Conservation (phyloP, 2,329 filamentous ascomycete species). For the Aspergillus quadrilineatus region DNA sequence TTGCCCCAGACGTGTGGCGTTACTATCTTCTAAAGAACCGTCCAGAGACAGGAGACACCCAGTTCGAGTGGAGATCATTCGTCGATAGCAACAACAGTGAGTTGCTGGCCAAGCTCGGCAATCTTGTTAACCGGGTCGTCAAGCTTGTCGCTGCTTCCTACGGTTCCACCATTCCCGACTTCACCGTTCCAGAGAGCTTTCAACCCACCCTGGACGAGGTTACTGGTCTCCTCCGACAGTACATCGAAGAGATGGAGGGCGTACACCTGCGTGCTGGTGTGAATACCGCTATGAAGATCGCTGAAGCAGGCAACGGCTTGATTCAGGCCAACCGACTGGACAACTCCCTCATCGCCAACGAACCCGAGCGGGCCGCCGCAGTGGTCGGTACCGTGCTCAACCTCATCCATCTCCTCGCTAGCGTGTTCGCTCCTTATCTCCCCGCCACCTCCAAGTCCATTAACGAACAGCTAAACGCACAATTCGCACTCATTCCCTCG, state of each 20-base stretch:
- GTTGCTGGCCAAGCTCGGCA: constrained; percentile 70
- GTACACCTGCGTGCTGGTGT: constrained; percentile 61
- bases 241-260: constrained; percentile 58
- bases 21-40: constrained; percentile 85
- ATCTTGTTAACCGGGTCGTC: constrained; percentile 71
- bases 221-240: constrained; percentile 55
- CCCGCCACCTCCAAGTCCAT: constrained; percentile 75
- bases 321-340: constrained; percentile 62
- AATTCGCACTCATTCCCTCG: constrained; percentile 61
- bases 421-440: constrained; percentile 79
- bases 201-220: constrained; percentile 44
- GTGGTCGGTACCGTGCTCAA: constrained; percentile 79
- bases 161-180: constrained; percentile 53
- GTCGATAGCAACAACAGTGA: constrained; percentile 85
- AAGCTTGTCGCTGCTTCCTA: constrained; percentile 72
- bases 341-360: constrained; percentile 59
- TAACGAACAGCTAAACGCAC: constrained; percentile 68
- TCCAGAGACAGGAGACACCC: constrained; percentile 80
- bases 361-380: constrained; percentile 59
- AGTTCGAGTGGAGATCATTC: constrained; percentile 87
- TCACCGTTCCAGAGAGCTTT: constrained; percentile 43
- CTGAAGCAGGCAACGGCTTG: constrained; percentile 59
- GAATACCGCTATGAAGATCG: constrained; percentile 55
- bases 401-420: constrained; percentile 77
- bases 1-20: constrained; percentile 85